Percentiles rank a stretch among this genome's conserved stretches.
phyloP scores from a whole-genome alignment of 768 basidiomycete genomes.

The Hydnum rufescens region DNA sequence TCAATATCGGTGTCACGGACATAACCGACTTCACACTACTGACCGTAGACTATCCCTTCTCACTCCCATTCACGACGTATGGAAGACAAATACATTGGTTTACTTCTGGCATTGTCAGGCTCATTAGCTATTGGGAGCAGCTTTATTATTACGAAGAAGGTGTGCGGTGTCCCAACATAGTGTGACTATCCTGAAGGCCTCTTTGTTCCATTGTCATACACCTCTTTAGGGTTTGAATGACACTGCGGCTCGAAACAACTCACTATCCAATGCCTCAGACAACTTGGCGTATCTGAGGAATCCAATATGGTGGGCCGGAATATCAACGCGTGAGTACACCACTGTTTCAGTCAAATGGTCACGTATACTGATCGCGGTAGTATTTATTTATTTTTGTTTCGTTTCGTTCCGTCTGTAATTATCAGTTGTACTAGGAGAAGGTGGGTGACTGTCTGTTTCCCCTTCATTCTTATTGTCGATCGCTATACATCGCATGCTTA shows the following conservation, averaged over 20 bases:
- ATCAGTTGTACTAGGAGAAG: constrained; percentile 85
- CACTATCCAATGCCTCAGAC: constrained; percentile 48
- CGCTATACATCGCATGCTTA: not conserved
- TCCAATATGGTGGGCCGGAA: constrained; percentile 96
- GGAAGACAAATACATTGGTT: constrained; percentile 91
- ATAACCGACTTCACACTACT: no score
- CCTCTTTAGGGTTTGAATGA: constrained; percentile 67
- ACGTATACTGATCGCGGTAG: no score
- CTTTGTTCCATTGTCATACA: not conserved
- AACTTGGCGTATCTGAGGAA: constrained; percentile 73
- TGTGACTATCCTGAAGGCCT: not conserved
- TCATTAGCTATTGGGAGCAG: constrained; percentile 82
- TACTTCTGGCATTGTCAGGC: constrained; percentile 69
- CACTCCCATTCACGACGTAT: not conserved
- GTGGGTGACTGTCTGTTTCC: constrained; percentile 15
- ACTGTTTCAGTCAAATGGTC: no score
- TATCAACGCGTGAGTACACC: constrained; percentile 66
- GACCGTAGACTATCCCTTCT: no score
- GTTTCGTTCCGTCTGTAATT: not conserved
- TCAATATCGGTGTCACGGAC: no score
- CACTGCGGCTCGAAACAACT: constrained; percentile 37
- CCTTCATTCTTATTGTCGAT: not conserved
- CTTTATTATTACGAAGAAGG: constrained; percentile 99
- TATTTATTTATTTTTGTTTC: not conserved
- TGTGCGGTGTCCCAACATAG: constrained; percentile 15